Conservation (phyloP, 257 asterid species). For the Osmanthus fragrans region DNA sequence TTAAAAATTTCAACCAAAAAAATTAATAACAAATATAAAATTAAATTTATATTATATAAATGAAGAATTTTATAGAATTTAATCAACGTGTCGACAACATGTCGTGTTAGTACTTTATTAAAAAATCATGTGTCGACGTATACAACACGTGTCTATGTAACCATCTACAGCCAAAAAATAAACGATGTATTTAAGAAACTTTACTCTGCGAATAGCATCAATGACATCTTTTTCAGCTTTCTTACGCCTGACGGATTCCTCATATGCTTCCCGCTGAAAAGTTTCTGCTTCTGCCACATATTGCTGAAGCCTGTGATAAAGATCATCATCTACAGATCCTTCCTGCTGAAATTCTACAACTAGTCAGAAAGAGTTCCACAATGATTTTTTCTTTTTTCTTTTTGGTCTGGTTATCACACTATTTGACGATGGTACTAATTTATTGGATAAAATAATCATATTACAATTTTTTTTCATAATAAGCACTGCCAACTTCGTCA, state of each 20-base stretch:
- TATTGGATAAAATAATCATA: not conserved
- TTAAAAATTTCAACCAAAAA: no score
- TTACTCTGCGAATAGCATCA: conserved; percentile 58
- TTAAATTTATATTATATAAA: no score
- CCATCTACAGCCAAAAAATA: not conserved
- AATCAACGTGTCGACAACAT: no score
- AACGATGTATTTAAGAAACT: conserved; percentile 10
- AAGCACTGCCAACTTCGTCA: not conserved
- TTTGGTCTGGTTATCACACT: not conserved
- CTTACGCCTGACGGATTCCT: conserved; percentile 64
- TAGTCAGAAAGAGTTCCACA: conserved; percentile 15
- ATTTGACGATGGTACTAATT: not conserved
- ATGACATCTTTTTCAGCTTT: conserved; percentile 77
- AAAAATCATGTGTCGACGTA: no score
- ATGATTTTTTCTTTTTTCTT: not conserved
- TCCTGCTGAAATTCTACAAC: conserved; percentile 50
- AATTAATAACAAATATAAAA: no score
- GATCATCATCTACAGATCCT: conserved; percentile 45
- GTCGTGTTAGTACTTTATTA: no score
- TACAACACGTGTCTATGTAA: no score
- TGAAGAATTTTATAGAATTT: no score
- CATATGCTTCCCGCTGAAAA: conserved; percentile 71
- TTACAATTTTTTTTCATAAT: not conserved
- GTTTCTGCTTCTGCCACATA: conserved; percentile 65
- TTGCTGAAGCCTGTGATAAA: conserved; percentile 62